Percentiles rank a stretch among this genome's conserved stretches.
Evolutionary conservation across 1,139 yeast genomes (phyloP).

Genomic region (Geotrichum candidum): DNA sequence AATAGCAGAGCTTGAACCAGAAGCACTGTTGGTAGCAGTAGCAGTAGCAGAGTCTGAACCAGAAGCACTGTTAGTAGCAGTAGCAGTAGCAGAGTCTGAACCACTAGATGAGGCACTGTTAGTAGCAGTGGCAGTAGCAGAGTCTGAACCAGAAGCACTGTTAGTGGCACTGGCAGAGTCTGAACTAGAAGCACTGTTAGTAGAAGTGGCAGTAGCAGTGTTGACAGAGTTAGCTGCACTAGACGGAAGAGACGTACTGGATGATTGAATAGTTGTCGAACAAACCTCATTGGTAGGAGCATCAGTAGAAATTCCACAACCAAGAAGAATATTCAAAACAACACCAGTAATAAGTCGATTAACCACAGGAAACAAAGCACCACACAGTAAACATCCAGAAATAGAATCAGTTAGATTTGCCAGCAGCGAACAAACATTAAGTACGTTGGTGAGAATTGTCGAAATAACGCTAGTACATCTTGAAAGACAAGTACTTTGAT

Average conservation of each 20-base stretch:
- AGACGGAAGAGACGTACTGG: neutral
- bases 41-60: too few relatives aligned
- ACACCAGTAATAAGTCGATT: neutral
- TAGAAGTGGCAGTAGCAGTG: too few relatives aligned
- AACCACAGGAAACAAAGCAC: conserved; percentile 6
- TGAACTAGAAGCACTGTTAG: neutral
- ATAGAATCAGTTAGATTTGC: conserved; percentile 17
- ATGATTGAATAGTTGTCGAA: neutral
- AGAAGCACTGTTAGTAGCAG: too few relatives aligned
- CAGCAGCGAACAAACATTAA: neutral
- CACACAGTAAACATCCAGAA: conserved; percentile 16
- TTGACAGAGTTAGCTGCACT: neutral
- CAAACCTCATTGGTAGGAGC: neutral
- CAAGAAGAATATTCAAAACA: neutral
- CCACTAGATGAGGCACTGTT: neutral
- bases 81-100: neutral
- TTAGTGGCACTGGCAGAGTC: neutral
- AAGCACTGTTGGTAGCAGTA: too few relatives aligned
- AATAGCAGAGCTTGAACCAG: too few relatives aligned
- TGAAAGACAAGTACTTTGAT: neutral
- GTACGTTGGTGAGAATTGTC: neutral
- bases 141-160: too few relatives aligned
- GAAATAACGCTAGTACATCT: neutral
- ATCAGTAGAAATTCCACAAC: neutral
- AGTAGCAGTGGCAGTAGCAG: neutral